Percentiles rank a stretch among this genome's conserved stretches.
phyloP scores from a whole-genome alignment of 495 filamentous ascomycete species.

The Aspergillus avenaceus region DNA sequence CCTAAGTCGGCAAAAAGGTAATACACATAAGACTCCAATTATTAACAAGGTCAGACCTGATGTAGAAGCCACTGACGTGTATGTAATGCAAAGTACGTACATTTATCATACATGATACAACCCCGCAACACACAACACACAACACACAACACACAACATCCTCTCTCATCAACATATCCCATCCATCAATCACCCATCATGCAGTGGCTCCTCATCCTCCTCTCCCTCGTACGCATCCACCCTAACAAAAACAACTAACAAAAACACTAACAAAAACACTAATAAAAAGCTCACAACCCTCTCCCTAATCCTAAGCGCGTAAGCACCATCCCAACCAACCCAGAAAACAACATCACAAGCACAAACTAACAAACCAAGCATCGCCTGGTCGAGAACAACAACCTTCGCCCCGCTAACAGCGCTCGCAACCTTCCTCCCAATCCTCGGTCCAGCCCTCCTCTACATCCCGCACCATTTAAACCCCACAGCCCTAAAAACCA shows the following conservation, averaged over 20 bases:
- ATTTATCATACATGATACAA: too few species aligned
- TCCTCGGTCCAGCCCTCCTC: constrained; percentile 8
- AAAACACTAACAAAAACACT: not conserved
- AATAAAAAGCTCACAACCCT: not conserved
- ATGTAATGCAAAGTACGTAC: too few species aligned
- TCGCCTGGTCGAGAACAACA: constrained; percentile 24
- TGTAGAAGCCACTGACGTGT: too few species aligned
- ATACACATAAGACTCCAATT: too few species aligned
- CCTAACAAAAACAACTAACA: not conserved
- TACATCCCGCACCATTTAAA: not conserved
- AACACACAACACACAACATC: too few species aligned
- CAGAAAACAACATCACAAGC: not conserved
- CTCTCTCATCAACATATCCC: too few species aligned
- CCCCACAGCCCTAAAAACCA: not conserved
- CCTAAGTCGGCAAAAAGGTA: too few species aligned
- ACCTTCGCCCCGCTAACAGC: constrained; percentile 20
- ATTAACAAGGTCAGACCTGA: too few species aligned
- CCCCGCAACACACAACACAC: too few species aligned
- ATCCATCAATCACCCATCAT: too few species aligned
- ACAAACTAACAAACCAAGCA: constrained; percentile 1
- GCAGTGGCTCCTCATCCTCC: not conserved
- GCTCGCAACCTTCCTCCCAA: constrained; percentile 22
- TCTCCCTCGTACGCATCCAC: not conserved
- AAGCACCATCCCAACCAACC: not conserved
- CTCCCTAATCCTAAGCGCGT: constrained; percentile 20